Evolutionary conservation across 1,284 basidiomycete genomes (phyloP), one percentile per base, ranked within the genome.

Genomic region (Pterula multifida): DNA sequence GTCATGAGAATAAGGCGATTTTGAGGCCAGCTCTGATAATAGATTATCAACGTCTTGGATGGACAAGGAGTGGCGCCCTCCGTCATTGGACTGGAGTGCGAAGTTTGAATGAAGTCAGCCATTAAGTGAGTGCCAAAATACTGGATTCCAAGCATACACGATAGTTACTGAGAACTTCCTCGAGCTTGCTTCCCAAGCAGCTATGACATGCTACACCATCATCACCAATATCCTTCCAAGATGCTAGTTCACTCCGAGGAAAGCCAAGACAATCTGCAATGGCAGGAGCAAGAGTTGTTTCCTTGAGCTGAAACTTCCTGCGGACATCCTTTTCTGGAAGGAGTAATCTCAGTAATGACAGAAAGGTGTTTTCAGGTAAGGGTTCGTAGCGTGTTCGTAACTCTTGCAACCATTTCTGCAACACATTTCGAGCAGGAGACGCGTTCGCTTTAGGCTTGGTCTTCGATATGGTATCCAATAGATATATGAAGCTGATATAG

Each of bases 241-340:
- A 9, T 75, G 64, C 22, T 65, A 60, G 50, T 70, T 63, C 2
- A 92, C 67, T 15, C 15, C 28, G 28, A 53, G 85, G 81, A 19
- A 70, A 63, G 1, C 90, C 90, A 1, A 93, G 68, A 59, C 83
- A 90, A 0, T 85, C 86, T 0, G 71, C 67, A 1, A 69, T 65
- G 11, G 68, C 68, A 45, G 69, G 63, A 3, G 58, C 63, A 50
- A 72, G 69, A 84, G 82, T 87, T 1, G 68, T 67, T 65, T 93
- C 90, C 58, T 85, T 79, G 58, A 92, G 68, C 17, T 78, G 77
- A 56, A 88, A 93, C 58, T 79, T 79, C 25, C 90, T 69, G 25
- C 73, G 64, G 0, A 68, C 57, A 51, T 91, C 88, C 52, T 88
- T 79, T 50, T 91, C 80, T 0, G 90, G 90, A 60, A 91, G 91